These are phyloP conservation scores for Yarrowia divulgata DNA, from an alignment of 805 yeast genomes.

Conservation along the genomic window DNA sequence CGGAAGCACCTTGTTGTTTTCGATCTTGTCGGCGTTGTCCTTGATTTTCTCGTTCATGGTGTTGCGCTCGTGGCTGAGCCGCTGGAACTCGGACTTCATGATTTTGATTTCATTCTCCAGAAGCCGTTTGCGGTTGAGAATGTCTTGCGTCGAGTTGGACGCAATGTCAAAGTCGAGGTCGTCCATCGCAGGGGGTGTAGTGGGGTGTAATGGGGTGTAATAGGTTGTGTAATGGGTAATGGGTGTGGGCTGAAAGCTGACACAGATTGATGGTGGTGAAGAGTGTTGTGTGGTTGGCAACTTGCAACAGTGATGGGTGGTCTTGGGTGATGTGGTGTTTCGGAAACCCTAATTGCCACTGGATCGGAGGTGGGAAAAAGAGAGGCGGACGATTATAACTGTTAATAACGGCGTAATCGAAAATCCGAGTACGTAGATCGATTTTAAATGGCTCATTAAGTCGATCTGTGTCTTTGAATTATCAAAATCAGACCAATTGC, in stretches of 20 bases:
- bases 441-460: not conserved
- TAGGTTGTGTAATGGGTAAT: not conserved
- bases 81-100: constrained; percentile 88
- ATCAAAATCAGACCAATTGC: not conserved
- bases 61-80: constrained; percentile 89
- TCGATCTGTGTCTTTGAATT: not conserved
- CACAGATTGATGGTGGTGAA: too few relatives aligned
- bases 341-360: constrained; percentile 3
- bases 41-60: constrained; percentile 93
- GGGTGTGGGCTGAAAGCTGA: not conserved
- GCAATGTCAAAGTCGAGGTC: constrained; percentile 84
- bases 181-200: constrained; percentile 48
- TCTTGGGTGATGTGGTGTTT: not conserved
- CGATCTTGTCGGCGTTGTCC: constrained; percentile 94
- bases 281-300: too few relatives aligned
- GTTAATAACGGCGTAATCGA: too few relatives aligned
- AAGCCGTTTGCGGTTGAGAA: constrained; percentile 82
- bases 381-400: too few relatives aligned
- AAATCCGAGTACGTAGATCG: not conserved
- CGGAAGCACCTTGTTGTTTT: constrained; percentile 93
- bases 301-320: not conserved
- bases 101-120: constrained; percentile 95
- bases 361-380: not conserved
- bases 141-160: constrained; percentile 77
- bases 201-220: not conserved